These are phyloP conservation scores for Acacia melanoxylon DNA, from an alignment of 306 rosid genomes.

Conservation along the genomic window DNA sequence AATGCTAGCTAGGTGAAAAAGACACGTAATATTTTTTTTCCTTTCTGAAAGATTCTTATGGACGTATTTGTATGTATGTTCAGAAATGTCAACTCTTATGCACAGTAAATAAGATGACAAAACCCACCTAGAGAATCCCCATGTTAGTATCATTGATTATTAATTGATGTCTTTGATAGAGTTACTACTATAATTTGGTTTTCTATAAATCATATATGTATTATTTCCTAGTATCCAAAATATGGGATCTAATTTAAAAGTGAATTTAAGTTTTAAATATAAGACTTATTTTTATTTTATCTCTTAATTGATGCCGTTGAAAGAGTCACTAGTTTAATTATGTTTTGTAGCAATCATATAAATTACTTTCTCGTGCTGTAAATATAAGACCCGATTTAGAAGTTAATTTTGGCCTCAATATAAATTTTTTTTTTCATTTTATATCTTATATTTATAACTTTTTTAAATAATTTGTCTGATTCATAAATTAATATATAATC, in stretches of 20 bases:
- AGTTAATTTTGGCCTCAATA: too few relatives aligned
- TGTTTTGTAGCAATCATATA: neutral
- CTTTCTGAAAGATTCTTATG: constrained; percentile 45
- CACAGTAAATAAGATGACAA: constrained; percentile 31
- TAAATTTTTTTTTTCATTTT: too few relatives aligned
- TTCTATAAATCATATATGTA: neutral
- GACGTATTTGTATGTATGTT: neutral
- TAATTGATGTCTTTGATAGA: neutral
- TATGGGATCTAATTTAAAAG: too few relatives aligned
- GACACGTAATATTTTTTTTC: constrained; percentile 26
- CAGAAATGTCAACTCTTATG: constrained; percentile 44
- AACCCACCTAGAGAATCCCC: constrained; percentile 22
- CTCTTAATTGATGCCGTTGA: neutral
- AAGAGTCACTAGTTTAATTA: neutral
- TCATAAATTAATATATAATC: too few relatives aligned
- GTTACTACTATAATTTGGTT: neutral
- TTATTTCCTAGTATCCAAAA: too few relatives aligned
- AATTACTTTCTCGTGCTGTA: neutral
- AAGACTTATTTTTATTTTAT: too few relatives aligned
- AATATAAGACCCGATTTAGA: too few relatives aligned
- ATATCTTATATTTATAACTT: too few relatives aligned
- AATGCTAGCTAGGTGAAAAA: constrained; percentile 40
- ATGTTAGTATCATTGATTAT: neutral
- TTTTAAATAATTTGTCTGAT: too few relatives aligned
- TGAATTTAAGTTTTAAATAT: too few relatives aligned